Percentiles rank a stretch among this genome's conserved stretches.
Conservation (phyloP, 1,284 basidiomycete species). For the Puccinia horiana region DNA sequence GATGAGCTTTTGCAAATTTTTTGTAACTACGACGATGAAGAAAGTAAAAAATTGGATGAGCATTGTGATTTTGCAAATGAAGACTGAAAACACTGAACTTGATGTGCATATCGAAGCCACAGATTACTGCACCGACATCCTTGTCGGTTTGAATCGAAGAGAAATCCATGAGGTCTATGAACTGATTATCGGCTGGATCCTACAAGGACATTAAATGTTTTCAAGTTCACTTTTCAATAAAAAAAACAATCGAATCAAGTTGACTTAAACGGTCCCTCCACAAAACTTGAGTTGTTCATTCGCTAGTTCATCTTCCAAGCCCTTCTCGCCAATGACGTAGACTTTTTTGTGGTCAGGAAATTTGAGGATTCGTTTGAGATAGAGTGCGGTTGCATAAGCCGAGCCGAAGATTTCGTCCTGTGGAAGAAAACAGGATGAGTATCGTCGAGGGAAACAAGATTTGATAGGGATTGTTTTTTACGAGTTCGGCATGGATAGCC, state of each 20-base stretch:
- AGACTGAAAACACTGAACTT: no score
- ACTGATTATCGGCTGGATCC: conserved; percentile 79
- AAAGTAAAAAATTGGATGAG: neutral
- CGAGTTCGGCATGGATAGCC: conserved; percentile 79
- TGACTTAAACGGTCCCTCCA: conserved; percentile 74
- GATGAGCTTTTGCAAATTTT: conserved; percentile 88
- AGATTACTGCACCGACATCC: conserved; percentile 82
- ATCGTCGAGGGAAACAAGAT: neutral
- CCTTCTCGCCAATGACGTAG: conserved; percentile 89
- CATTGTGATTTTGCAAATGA: neutral
- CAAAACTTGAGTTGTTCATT: conserved; percentile 76
- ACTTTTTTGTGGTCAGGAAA: conserved; percentile 89
- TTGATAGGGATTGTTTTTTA: no score
- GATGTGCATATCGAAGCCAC: conserved; percentile 69
- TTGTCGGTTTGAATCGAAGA: conserved; percentile 72
- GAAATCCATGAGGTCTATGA: conserved; percentile 71
- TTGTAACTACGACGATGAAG: conserved; percentile 74
- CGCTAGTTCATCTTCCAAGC: conserved; percentile 86
- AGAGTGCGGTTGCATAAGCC: conserved; percentile 88
- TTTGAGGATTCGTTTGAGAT: conserved; percentile 83
- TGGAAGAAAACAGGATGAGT: neutral
- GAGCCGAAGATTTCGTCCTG: conserved; percentile 95
- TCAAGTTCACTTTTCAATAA: no score
- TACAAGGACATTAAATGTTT: conserved; percentile 57
- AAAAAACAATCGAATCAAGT: no score